These are phyloP conservation scores for Colletotrichum navitas DNA, from an alignment of 2,329 filamentous ascomycete species.

Conservation along the genomic window DNA sequence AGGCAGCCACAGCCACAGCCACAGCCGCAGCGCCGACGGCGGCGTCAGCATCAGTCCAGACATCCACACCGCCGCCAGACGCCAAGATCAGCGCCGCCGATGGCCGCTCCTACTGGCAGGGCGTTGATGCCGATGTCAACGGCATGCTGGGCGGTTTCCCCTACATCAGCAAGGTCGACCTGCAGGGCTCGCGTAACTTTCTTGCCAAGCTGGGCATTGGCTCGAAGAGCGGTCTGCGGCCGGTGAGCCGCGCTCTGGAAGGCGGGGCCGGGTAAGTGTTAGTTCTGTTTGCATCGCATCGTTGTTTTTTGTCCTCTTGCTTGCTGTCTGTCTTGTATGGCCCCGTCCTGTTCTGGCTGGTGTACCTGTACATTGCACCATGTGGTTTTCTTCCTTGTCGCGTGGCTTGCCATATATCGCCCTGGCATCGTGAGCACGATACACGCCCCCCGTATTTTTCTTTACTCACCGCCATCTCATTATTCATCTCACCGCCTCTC, in stretches of 20 bases:
- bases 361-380: slow-evolving; percentile 27
- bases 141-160: slow-evolving; percentile 84
- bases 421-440: slow-evolving; percentile 18
- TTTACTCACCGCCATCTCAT: slow-evolving; percentile 32
- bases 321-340: neutral
- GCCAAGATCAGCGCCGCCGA: slow-evolving; percentile 52
- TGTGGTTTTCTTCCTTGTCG: slow-evolving; percentile 3
- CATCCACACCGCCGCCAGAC: slow-evolving; percentile 47
- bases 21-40: slow-evolving; percentile 20
- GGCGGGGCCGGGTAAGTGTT: slow-evolving; percentile 55
- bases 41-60: neutral
- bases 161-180: slow-evolving; percentile 76
- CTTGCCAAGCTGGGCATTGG: slow-evolving; percentile 72
- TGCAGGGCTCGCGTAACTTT: slow-evolving; percentile 77
- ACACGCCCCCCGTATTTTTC: slow-evolving; percentile 9
- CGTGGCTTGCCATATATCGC: slow-evolving; percentile 7
- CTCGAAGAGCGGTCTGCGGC: slow-evolving; percentile 50
- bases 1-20: slow-evolving; percentile 8
- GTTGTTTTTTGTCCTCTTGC: neutral
- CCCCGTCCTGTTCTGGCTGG: neutral
- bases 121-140: slow-evolving; percentile 61
- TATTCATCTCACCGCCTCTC: slow-evolving; percentile 28
- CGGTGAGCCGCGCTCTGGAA: slow-evolving; percentile 51
- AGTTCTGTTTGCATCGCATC: slow-evolving; percentile 13
- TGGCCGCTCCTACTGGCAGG: slow-evolving; percentile 62